Conservation (phyloP, 371 early-diverging fungal species). For the Lichtheimia ramosa region DNA sequence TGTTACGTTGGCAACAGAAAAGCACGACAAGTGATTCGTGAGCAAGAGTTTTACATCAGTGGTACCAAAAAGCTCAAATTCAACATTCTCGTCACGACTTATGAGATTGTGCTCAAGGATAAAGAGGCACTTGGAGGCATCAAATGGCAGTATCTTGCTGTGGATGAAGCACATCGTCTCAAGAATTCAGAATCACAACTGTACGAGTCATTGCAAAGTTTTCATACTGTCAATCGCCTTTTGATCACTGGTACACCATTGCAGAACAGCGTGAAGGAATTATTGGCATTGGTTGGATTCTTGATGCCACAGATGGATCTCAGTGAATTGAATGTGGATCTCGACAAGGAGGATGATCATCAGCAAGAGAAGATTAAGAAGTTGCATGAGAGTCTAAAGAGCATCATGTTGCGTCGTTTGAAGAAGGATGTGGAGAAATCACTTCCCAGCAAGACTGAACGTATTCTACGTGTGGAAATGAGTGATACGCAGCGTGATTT, state of each 20-base stretch:
- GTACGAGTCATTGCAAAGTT: constrained; percentile 77
- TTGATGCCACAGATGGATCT: constrained; percentile 84
- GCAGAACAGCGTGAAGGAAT: constrained; percentile 87
- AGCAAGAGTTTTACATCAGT: constrained; percentile 84
- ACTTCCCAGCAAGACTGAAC: constrained; percentile 92
- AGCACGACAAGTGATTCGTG: constrained; percentile 82
- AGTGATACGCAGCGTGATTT: constrained; percentile 86
- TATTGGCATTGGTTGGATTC: constrained; percentile 79
- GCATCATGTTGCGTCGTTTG: constrained; percentile 91
- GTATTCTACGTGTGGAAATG: constrained; percentile 92
- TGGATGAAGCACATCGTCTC: constrained; percentile 92
- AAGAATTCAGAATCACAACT: constrained; percentile 89
- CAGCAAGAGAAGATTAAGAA: constrained; percentile 85
- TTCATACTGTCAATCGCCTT: constrained; percentile 77
- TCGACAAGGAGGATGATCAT: constrained; percentile 60
- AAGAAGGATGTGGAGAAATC: constrained; percentile 98
- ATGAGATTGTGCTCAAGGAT: constrained; percentile 94
- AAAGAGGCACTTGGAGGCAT: constrained; percentile 71
- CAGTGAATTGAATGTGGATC: constrained; percentile 55
- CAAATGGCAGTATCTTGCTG: constrained; percentile 85
- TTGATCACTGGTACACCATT: constrained; percentile 91
- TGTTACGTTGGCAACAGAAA: constrained; percentile 88
- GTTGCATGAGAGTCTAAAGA: constrained; percentile 82
- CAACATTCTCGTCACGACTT: constrained; percentile 94
- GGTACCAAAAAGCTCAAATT: constrained; percentile 70